Conservation (phyloP, 1,284 basidiomycete species). For the Cutaneotrichosporon arboriforme region DNA sequence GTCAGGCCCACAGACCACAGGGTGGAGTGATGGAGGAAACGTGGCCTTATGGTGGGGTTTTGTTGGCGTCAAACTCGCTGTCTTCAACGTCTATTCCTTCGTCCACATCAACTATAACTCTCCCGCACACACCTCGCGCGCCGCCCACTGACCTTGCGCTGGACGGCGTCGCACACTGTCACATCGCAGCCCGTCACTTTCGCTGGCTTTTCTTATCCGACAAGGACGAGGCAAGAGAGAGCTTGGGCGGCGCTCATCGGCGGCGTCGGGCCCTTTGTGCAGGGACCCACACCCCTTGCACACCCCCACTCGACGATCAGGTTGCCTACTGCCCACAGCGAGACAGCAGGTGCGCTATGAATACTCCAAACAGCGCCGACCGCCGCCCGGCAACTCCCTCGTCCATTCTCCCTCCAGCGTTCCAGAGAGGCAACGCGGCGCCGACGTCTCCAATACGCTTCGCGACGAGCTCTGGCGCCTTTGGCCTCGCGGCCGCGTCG, state of each 20-base stretch:
- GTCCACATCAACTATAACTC: no score
- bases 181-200: background rate
- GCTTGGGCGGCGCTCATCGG: background rate
- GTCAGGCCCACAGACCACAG: background rate
- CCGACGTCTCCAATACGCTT: conserved; percentile 18
- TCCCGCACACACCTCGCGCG: no score
- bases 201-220: background rate
- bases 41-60: background rate
- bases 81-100: background rate
- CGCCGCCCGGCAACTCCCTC: conserved; percentile 3
- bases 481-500: conserved; percentile 23
- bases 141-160: no score
- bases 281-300: background rate
- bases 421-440: background rate
- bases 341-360: background rate
- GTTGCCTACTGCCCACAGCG: background rate
- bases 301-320: background rate
- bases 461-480: conserved; percentile 36
- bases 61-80: background rate
- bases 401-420: conserved; percentile 1
- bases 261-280: background rate
- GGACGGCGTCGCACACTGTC: background rate
- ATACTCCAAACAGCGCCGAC: background rate
- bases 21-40: background rate
- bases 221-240: background rate